Evolutionary conservation across 352 stramenopile species (phyloP).

Genomic region (Phytophthora idaei): DNA sequence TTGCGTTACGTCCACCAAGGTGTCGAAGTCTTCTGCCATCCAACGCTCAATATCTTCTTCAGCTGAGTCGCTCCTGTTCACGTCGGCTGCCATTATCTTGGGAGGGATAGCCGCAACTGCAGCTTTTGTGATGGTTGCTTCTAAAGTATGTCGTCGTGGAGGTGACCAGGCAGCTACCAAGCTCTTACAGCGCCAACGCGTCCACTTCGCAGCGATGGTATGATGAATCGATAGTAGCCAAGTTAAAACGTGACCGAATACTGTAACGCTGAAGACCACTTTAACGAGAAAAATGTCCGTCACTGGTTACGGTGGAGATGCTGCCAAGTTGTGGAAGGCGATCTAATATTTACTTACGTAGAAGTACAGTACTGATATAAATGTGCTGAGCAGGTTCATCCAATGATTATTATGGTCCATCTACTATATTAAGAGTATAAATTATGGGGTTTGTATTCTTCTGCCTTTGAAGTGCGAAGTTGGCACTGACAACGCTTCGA

Average conservation of each 20-base stretch:
- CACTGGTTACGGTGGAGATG: no score
- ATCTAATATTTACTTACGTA: no score
- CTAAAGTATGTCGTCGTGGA: constrained; percentile 26
- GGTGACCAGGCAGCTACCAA: constrained; percentile 25
- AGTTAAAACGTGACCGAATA: not conserved
- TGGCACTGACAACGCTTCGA: no score
- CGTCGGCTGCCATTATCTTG: constrained; percentile 18
- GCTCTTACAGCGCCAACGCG: constrained; percentile 31
- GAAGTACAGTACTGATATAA: no score
- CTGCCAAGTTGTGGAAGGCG: no score
- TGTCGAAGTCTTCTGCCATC: constrained; percentile 16
- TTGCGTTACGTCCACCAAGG: constrained; percentile 44
- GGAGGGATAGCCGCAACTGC: constrained; percentile 18
- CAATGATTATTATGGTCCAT: no score
- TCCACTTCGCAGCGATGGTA: constrained; percentile 34
- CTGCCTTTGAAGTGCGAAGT: no score
- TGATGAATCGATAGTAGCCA: constrained; percentile 2
- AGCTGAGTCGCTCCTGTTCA: constrained; percentile 19
- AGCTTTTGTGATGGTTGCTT: constrained; percentile 26
- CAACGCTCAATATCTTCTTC: constrained; percentile 19
- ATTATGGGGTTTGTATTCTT: no score
- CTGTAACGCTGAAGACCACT: no score
- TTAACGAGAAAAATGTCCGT: no score
- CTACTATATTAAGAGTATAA: no score
- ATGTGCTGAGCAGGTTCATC: no score